Evolutionary conservation across 257 asterid species (phyloP).

Genomic region (Plantago elongata): DNA sequence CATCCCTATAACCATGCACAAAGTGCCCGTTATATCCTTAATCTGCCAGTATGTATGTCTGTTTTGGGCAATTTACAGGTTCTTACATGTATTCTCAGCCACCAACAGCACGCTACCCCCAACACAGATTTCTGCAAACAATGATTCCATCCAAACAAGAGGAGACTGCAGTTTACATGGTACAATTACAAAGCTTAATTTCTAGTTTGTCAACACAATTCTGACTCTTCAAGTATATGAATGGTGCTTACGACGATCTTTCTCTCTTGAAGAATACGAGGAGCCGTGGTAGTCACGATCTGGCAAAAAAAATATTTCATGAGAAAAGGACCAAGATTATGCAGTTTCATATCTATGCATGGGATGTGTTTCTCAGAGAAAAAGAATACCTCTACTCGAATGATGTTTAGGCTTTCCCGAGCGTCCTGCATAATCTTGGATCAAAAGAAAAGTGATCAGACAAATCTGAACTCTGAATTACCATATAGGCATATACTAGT

Average conservation of each 20-base stretch:
- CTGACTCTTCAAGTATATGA: conserved; percentile 33
- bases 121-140: not conserved
- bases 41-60: too few relatives aligned
- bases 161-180: too few relatives aligned
- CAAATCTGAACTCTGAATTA: too few relatives aligned
- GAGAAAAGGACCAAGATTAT: not conserved
- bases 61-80: too few relatives aligned
- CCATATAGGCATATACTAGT: too few relatives aligned
- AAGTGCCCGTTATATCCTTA: too few relatives aligned
- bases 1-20: too few relatives aligned
- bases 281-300: conserved; percentile 67
- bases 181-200: not conserved
- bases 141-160: not conserved
- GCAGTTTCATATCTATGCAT: not conserved
- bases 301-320: conserved; percentile 21
- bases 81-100: too few relatives aligned
- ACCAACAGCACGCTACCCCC: too few relatives aligned
- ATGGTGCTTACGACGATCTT: conserved; percentile 70
- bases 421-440: conserved; percentile 41
- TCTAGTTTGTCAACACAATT: not conserved
- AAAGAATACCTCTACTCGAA: conserved; percentile 63
- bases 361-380: not conserved
- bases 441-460: conserved; percentile 2
- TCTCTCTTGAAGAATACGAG: conserved; percentile 64
- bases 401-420: conserved; percentile 62